Evolutionary conservation across 208 protist species (phyloP).

Genomic region (Cochliopodium minus): DNA sequence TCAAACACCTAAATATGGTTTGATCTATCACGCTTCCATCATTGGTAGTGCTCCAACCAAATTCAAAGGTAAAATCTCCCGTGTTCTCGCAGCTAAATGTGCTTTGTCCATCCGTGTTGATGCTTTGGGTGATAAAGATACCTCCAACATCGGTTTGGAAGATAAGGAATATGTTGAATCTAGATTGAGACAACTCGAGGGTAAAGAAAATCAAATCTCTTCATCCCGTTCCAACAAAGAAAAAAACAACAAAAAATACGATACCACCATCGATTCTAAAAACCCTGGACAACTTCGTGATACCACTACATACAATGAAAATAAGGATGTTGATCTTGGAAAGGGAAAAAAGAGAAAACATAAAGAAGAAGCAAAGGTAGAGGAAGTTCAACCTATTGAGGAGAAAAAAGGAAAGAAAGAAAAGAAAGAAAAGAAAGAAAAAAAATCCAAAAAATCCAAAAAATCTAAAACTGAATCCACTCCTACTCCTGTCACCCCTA

Average conservation of each 20-base stretch:
- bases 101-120: slow-evolving; percentile 89
- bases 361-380: slow-evolving; percentile 24
- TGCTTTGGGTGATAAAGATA: slow-evolving; percentile 81
- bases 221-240: not conserved
- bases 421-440: slow-evolving; percentile 31
- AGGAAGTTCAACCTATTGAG: slow-evolving; percentile 16
- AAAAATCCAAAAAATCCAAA: slow-evolving; percentile 18
- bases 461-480: not conserved
- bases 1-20: slow-evolving; percentile 98
- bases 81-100: slow-evolving; percentile 91
- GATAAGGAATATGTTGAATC: slow-evolving; percentile 29
- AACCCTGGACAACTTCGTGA: not conserved
- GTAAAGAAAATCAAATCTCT: not conserved
- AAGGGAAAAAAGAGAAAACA: not conserved
- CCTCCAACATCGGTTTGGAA: slow-evolving; percentile 40
- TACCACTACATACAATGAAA: not conserved
- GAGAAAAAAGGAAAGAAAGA: slow-evolving; percentile 26
- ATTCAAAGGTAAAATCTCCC: slow-evolving; percentile 85
- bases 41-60: slow-evolving; percentile 72
- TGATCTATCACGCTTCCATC: slow-evolving; percentile 93
- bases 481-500: too few species aligned
- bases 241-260: slow-evolving; percentile 8
- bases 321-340: slow-evolving; percentile 12
- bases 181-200: slow-evolving; percentile 26
- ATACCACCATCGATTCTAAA: not conserved